phyloP scores from a whole-genome alignment of 345 rosid species.

The Eutrema heterophyllum region DNA sequence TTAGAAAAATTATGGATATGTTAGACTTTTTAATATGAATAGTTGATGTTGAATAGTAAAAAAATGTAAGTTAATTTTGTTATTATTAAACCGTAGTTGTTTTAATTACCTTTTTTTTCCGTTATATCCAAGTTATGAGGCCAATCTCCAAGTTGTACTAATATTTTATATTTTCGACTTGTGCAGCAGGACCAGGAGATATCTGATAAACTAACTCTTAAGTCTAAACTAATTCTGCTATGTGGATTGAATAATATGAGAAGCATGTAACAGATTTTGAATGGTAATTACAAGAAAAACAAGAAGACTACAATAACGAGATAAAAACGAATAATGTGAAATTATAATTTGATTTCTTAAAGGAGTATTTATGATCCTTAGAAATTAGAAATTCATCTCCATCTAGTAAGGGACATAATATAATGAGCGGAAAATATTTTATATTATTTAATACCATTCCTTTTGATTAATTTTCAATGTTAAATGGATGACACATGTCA shows the following conservation, averaged over 20 bases:
- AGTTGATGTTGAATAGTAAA: too few species aligned
- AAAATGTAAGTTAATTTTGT: too few species aligned
- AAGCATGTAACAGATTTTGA: background rate
- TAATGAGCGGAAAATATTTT: background rate
- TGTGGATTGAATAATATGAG: background rate
- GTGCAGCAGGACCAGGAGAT: background rate
- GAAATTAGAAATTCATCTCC: too few species aligned
- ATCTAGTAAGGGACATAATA: background rate
- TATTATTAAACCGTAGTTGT: too few species aligned
- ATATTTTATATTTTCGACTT: background rate
- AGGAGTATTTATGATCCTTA: background rate
- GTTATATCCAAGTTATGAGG: background rate
- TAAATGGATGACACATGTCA: conserved; percentile 2
- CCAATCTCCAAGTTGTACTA: background rate
- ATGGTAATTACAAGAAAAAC: background rate
- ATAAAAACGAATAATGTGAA: background rate
- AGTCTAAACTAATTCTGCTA: background rate
- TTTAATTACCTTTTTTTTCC: background rate
- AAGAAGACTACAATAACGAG: background rate
- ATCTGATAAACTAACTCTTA: background rate
- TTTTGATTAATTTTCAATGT: background rate
- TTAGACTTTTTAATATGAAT: too few species aligned
- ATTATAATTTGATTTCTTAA: background rate
- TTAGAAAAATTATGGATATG: too few species aligned
- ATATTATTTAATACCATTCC: background rate